phyloP scores from a whole-genome alignment of 495 filamentous ascomycete genomes.

The Penicillium waksmanii region DNA sequence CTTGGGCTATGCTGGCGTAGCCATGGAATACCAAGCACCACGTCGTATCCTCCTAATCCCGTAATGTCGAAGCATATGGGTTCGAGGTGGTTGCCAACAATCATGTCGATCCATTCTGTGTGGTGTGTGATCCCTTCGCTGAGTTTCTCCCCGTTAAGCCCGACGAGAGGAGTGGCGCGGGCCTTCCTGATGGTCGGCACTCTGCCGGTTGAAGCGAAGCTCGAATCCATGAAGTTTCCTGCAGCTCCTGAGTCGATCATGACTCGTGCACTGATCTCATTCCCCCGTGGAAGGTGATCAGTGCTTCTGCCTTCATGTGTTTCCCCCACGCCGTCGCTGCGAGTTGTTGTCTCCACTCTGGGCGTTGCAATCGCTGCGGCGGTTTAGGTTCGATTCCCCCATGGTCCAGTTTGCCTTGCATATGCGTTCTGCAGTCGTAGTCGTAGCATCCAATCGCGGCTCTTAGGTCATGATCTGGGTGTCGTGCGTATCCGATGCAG shows the following conservation, averaged over 20 bases:
- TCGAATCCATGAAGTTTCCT: background rate
- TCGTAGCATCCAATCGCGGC: background rate
- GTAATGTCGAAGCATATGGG: background rate
- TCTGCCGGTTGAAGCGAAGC: background rate
- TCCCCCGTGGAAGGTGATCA: background rate
- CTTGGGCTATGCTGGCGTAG: background rate
- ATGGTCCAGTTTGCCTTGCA: background rate
- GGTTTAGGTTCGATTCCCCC: background rate
- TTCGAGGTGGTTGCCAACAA: background rate
- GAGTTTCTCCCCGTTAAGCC: background rate
- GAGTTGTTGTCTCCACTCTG: background rate
- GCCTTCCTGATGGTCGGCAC: background rate
- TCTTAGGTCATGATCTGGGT: background rate
- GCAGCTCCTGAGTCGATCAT: background rate
- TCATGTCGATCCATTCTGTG: background rate
- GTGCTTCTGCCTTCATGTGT: background rate
- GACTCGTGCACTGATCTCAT: background rate
- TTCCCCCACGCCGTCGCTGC: background rate
- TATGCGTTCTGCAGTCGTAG: background rate
- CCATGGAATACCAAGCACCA: background rate
- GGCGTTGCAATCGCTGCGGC: background rate
- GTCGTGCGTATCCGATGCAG: background rate
- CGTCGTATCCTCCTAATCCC: background rate
- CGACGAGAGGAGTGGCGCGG: background rate
- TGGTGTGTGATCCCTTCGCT: background rate